phyloP scores from a whole-genome alignment of 306 rosid species.

The Trifolium dubium region DNA sequence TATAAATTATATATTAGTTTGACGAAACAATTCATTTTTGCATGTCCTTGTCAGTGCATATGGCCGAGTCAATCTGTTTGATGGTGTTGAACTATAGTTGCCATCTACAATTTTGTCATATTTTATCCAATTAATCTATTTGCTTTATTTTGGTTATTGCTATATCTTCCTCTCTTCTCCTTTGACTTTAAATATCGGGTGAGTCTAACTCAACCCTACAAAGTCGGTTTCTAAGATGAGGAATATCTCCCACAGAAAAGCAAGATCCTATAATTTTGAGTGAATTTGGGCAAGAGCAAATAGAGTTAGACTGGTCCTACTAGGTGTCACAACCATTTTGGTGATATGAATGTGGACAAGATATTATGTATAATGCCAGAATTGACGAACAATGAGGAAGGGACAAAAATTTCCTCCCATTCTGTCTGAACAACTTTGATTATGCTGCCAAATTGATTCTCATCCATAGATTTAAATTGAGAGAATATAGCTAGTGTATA shows the following conservation, averaged over 20 bases:
- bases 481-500: neutral
- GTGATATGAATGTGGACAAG: neutral
- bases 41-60: conserved; percentile 16
- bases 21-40: conserved; percentile 4
- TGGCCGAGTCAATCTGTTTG: conserved; percentile 23
- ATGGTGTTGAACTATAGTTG: conserved; percentile 12
- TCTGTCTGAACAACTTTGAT: neutral
- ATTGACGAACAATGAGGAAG: neutral
- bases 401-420: neutral
- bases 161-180: conserved; percentile 12
- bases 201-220: neutral
- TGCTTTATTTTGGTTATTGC: conserved; percentile 13
- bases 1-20: neutral
- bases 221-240: neutral
- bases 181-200: neutral
- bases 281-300: neutral
- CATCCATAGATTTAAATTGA: neutral
- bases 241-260: neutral
- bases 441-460: neutral
- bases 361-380: neutral
- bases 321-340: neutral
- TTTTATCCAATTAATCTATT: neutral
- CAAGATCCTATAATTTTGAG: neutral
- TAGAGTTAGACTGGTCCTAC: neutral
- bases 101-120: neutral